A percentile compares a stretch with the other conserved stretches of the same genome.
phyloP scores from a whole-genome alignment of 2,329 filamentous ascomycete genomes.

The Lanzia echinophila region DNA sequence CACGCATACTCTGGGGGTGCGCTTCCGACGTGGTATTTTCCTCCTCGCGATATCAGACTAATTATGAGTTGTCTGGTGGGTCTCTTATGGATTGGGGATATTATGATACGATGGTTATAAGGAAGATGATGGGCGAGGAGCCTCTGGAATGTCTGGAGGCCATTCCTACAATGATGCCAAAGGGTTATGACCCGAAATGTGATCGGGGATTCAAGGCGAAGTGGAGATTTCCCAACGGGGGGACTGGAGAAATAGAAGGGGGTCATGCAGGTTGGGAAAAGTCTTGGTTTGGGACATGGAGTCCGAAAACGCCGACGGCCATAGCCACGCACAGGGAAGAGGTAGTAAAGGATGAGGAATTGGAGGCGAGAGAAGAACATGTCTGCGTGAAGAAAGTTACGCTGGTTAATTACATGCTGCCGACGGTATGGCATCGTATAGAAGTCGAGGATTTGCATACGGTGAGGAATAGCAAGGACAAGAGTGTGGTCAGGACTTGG shows the following conservation, averaged over 20 bases:
- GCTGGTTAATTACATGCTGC: constrained; percentile 16
- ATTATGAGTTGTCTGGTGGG: constrained; percentile 34
- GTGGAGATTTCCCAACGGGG: constrained; percentile 37
- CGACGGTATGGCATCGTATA: constrained; percentile 20
- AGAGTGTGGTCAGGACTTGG: constrained; percentile 17
- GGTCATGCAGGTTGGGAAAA: constrained; percentile 23
- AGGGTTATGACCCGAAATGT: constrained; percentile 28
- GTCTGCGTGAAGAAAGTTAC: constrained; percentile 15
- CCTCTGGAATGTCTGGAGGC: constrained; percentile 35
- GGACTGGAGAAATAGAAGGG: constrained; percentile 29
- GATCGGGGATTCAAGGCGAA: constrained; percentile 32
- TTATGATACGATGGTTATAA: constrained; percentile 35
- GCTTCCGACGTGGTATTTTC: constrained; percentile 30
- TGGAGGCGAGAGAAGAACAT: constrained; percentile 30
- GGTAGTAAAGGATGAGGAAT: constrained; percentile 42
- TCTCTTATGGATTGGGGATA: constrained; percentile 34
- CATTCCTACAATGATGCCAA: constrained; percentile 24
- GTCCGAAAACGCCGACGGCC: constrained; percentile 20
- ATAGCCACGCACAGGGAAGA: constrained; percentile 40
- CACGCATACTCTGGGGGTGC: constrained; percentile 29
- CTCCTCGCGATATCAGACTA: constrained; percentile 38
- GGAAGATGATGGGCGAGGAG: constrained; percentile 35
- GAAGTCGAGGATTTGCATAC: constrained; percentile 16
- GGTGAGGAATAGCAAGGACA: constrained; percentile 10
- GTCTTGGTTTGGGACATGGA: neutral